Base-by-base conservation (phyloP, 106 monocot genomes). In the Allium sativum region DNA sequence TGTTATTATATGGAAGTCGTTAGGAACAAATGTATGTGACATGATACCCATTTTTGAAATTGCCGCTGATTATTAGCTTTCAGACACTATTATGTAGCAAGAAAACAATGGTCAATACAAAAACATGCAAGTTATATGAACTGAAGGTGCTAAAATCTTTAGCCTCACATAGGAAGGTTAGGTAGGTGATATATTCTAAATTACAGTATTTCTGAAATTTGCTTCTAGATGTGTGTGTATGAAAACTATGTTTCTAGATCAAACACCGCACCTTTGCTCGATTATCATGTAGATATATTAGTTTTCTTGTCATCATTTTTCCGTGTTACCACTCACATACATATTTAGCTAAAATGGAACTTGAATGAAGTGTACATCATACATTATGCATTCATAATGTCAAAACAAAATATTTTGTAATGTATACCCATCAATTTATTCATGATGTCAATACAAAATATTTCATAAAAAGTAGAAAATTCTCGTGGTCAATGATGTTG, bases 401-500 rank as follows among this genome's bases (percentile, higher is more conserved):
- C 22, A 59, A 3, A 3, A 59, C 17, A 42, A 21, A 9, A 20
- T 9, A 8, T 21, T 18, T 56, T 18, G 9, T 8, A 0, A 6
- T 0, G 11, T 41, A 40, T 10, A 8, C 18, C 2, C 4, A 9
- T 1, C 14, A 21, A 14, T 19, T 14, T 63, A 8, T 6, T 31
- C 48, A 63, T 48, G 19, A 20, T 48, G 48, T 20, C 45, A 11
- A 22, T 50, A 10, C 21, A 31, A 63, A 63, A 48, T 46, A 66
- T 53, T 54, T 43, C 18, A 10, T 17, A 22, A 64, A 56, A 17
- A 11, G 41, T 31, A 31, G 31, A 2, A 31, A 31, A 15, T 51
- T 43, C 57, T 9, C 44, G 4, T 18, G 62, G 8, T 16, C 42
- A 62, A 48, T 76, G 75, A 58, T 76, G 75, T 22, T 69, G 69